These are phyloP conservation scores for Xanthoparmelia taractica DNA, from an alignment of 495 filamentous ascomycete species.

Conservation along the genomic window DNA sequence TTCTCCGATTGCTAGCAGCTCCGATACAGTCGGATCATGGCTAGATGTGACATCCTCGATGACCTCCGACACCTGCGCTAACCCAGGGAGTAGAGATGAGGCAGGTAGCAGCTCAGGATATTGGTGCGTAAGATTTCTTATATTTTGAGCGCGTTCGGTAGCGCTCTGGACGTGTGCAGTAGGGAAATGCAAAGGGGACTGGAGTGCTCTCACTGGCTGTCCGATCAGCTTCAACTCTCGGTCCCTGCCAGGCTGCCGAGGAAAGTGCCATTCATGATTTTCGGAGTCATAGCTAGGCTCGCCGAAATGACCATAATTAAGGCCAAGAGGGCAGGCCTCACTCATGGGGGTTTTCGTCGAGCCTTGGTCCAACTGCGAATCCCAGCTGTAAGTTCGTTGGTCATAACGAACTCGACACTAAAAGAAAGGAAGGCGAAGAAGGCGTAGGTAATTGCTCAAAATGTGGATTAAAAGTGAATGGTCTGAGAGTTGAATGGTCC, in stretches of 20 bases:
- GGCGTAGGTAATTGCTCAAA: neutral
- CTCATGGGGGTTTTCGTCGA: constrained; percentile 51
- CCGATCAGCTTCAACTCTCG: constrained; percentile 15
- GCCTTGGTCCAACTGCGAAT: constrained; percentile 31
- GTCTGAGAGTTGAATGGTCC: neutral
- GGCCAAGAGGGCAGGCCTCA: constrained; percentile 46
- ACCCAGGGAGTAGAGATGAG: constrained; percentile 30
- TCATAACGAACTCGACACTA: constrained; percentile 34
- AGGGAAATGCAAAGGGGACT: neutral
- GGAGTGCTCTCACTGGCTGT: constrained; percentile 4
- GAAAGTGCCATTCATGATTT: constrained; percentile 50
- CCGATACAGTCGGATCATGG: constrained; percentile 37
- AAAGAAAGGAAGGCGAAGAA: neutral
- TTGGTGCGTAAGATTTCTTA: constrained; percentile 11
- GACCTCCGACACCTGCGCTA: constrained; percentile 26
- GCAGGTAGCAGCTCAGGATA: constrained; percentile 38
- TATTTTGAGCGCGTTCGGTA: constrained; percentile 2
- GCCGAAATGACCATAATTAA: constrained; percentile 62
- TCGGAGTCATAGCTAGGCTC: constrained; percentile 47
- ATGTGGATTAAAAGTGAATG: neutral
- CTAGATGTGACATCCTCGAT: constrained; percentile 28
- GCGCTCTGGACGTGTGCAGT: neutral
- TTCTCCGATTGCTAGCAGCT: constrained; percentile 39
- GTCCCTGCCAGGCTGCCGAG: constrained; percentile 26
- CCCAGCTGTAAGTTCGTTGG: constrained; percentile 22